Evolutionary conservation across 2,329 filamentous ascomycete species (phyloP).

Genomic region (Paecilomyces dactylethromorphus): DNA sequence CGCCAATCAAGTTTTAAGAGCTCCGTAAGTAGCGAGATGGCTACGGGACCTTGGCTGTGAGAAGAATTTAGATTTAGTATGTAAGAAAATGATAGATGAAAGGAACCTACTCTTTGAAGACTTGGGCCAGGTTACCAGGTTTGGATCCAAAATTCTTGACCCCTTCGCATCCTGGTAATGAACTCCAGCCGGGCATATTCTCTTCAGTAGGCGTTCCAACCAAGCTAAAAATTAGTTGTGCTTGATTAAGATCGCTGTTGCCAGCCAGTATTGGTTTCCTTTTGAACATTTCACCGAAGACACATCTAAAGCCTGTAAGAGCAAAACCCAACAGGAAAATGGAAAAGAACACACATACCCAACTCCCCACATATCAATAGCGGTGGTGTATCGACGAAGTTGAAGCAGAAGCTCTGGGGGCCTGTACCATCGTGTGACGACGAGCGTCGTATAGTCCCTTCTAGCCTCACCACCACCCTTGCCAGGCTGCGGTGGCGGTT

Average conservation of each 20-base stretch:
- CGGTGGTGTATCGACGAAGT: conserved; percentile 86
- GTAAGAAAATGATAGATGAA: background rate
- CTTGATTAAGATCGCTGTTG: conserved; percentile 80
- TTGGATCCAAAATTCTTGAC: conserved; percentile 56
- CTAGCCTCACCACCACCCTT: conserved; percentile 75
- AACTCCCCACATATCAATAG: conserved; percentile 97
- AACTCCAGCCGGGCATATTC: conserved; percentile 86
- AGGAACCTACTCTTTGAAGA: conserved; percentile 63
- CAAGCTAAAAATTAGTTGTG: conserved; percentile 88
- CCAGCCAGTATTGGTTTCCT: conserved; percentile 89
- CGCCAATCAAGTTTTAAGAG: conserved; percentile 85
- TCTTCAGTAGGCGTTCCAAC: conserved; percentile 85
- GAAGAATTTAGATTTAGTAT: background rate
- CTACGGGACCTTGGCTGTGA: conserved; percentile 57
- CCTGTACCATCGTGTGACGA: conserved; percentile 95
- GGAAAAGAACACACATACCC: conserved; percentile 53
- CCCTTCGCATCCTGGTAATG: conserved; percentile 72
- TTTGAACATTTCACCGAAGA: conserved; percentile 96
- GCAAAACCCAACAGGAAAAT: background rate
- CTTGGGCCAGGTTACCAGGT: conserved; percentile 60
- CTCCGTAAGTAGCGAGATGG: conserved; percentile 72
- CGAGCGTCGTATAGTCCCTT: conserved; percentile 90
- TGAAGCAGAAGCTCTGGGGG: conserved; percentile 88
- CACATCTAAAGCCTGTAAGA: conserved; percentile 57
- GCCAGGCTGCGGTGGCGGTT: conserved; percentile 67